Evolutionary conservation across 768 basidiomycete genomes (phyloP), one percentile per base, ranked within the genome.

Genomic region (Myochromella boudieri): DNA sequence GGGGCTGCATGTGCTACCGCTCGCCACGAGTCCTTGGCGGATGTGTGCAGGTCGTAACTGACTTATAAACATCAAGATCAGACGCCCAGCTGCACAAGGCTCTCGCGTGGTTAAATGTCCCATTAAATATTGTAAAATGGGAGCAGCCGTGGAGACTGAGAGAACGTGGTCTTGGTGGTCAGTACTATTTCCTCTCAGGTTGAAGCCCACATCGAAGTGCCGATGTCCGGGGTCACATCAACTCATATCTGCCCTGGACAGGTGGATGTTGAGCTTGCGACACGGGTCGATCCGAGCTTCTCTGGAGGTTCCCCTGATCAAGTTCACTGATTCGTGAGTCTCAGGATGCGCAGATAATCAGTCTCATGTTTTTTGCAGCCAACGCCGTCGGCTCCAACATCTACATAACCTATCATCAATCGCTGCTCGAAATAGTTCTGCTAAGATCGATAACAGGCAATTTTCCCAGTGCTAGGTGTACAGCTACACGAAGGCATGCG

Each of bases 261-360:
- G 42, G 27, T 18, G 21, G 27, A 36, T 17, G 43, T 9, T 6
- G 14, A 27, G 15, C 17, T 9, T 42, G 28, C 24, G 37, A 46
- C 15, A 40, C 28, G 37, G 45, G 27, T 24, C 29, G 24, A 39
- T 31, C 45, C 45, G 37, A 31, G 26, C 20, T 37, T 31, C 45
- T 40, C 20, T 14, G 25, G 37, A 5, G 9, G 11, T 17, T 37
- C 15, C 4, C 31, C n/a, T n/a, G n/a, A n/a, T n/a, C n/a, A n/a
- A n/a, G n/a, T 12, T 6, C 8, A 15, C 32, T 33, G 20, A 31
- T 33, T 21, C 29, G n/a, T n/a, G n/a, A n/a, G n/a, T n/a, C n/a
- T n/a, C n/a, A n/a, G n/a, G n/a, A n/a, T n/a, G n/a, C n/a, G 18
- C 43, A 25, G 32, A n/a, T 34, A n/a, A 18, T 15, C 14, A 15